A percentile compares a stretch with the other conserved stretches of the same genome.
Evolutionary conservation across 306 rosid species (phyloP).

Genomic region (Vigna radiata): DNA sequence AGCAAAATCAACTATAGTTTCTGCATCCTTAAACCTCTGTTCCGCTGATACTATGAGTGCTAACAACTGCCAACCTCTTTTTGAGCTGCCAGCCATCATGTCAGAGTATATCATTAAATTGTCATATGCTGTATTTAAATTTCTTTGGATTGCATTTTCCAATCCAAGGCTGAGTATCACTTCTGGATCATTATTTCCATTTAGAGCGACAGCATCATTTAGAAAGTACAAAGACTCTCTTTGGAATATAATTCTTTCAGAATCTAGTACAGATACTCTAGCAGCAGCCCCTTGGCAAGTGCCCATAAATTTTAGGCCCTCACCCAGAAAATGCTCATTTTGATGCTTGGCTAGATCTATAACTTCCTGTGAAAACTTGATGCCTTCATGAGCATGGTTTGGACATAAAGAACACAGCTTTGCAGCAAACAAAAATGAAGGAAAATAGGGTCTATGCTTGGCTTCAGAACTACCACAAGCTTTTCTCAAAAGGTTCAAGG

Average conservation of each 20-base stretch:
- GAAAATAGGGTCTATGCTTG: slow-evolving; percentile 61
- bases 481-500: slow-evolving; percentile 78
- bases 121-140: slow-evolving; percentile 68
- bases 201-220: slow-evolving; percentile 52
- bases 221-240: slow-evolving; percentile 70
- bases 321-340: slow-evolving; percentile 64
- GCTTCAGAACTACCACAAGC: slow-evolving; percentile 80
- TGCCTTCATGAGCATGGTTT: slow-evolving; percentile 65
- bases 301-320: slow-evolving; percentile 73
- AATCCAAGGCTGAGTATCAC: slow-evolving; percentile 65
- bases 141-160: slow-evolving; percentile 88
- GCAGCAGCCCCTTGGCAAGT: slow-evolving; percentile 79
- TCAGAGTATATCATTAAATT: slow-evolving; percentile 67
- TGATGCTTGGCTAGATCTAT: slow-evolving; percentile 56
- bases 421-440: slow-evolving; percentile 74
- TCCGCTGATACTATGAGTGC: slow-evolving; percentile 85
- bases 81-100: slow-evolving; percentile 68
- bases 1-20: slow-evolving; percentile 80
- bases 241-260: slow-evolving; percentile 69
- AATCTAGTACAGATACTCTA: slow-evolving; percentile 75
- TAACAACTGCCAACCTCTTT: slow-evolving; percentile 74
- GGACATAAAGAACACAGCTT: slow-evolving; percentile 75
- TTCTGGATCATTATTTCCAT: slow-evolving; percentile 61
- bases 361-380: slow-evolving; percentile 56
- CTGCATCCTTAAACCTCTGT: slow-evolving; percentile 77